Base-by-base conservation (phyloP, 2,329 filamentous ascomycete species). In the Canariomyces notabilis region DNA sequence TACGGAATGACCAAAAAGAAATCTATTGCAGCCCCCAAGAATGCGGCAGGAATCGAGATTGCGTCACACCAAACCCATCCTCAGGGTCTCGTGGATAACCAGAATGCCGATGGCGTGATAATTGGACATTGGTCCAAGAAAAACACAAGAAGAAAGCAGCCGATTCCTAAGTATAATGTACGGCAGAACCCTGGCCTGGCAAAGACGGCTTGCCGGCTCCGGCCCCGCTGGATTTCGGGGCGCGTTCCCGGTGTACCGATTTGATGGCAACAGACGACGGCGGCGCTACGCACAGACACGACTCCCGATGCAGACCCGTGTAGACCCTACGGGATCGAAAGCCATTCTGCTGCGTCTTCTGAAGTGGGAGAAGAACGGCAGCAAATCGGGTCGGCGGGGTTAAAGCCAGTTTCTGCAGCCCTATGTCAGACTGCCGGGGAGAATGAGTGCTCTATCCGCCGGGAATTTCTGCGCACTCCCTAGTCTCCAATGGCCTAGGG, bases 301-400 rank as follows among this genome's bases (percentile, higher is more conserved):
- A 31, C 37, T 42, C 46, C 35, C 38, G 42, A 22, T 11, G 22
- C 33, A 35, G 52, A 47, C 44, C 54, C 42, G 54, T 46, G 29
- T 33, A 32, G 44, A 23, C 22, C 39, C 43, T 26, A 37, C 18
- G 40, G 39, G 38, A 43, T 33, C 49, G 39, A 37, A 40, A 34
- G 20, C 21, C 43, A 35, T 46, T 39, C 37, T 35, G 32, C 23
- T 29, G 26, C 26, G 8, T 9, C 26, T 29, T 9, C 26, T 29
- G 26, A 29, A 12, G 26, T 8, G 26, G 4, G 9, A 5, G 48
- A 34, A 22, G 22, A 19, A 6, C 11, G 39, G 40, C 43, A 47
- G 37, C 52, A 49, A 55, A 53, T 57, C 52, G 50, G 54, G 50
- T 53, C 22, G 42, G 49, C 42, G 40, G 49, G 50, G 54, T 44